These are phyloP conservation scores for Lojkania enalia DNA, from an alignment of 2,329 filamentous ascomycete genomes.

Conservation along the genomic window DNA sequence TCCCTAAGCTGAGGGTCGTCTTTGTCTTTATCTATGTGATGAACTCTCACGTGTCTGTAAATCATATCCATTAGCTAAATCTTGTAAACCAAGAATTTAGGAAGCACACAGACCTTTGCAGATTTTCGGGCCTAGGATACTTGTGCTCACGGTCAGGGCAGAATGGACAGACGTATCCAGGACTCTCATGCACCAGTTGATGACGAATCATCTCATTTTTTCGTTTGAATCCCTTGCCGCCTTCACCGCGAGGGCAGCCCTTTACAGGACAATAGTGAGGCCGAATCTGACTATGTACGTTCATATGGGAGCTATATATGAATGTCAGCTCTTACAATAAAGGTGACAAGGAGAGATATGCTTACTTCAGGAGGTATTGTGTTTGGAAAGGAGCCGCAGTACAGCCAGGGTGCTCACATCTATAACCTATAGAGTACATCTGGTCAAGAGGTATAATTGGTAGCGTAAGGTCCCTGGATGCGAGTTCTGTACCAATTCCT, in stretches of 20 bases:
- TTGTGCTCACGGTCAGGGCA: constrained; percentile 92
- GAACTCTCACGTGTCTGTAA: constrained; percentile 82
- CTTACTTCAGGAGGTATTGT: constrained; percentile 72
- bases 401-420: constrained; percentile 67
- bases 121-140: constrained; percentile 92
- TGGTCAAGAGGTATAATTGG: too few species aligned
- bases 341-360: too few species aligned
- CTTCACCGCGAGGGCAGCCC: constrained; percentile 60
- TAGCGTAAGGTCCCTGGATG: too few species aligned
- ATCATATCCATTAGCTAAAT: too few species aligned
- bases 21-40: constrained; percentile 87
- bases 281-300: constrained; percentile 65
- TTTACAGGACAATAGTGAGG: constrained; percentile 65
- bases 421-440: too few species aligned
- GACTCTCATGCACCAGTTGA: constrained; percentile 89
- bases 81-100: too few species aligned
- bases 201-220: constrained; percentile 74
- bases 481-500: too few species aligned
- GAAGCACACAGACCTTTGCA: constrained; percentile 84
- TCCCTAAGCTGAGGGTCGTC: constrained; percentile 81
- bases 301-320: constrained; percentile 67
- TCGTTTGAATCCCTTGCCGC: constrained; percentile 69
- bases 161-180: constrained; percentile 94
- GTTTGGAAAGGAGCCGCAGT: constrained; percentile 76
- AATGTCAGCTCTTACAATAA: too few species aligned